A percentile compares a stretch with the other conserved stretches of the same genome.
These are phyloP conservation scores for Kodamaea restingae DNA, from an alignment of 805 yeast species.

Conservation along the genomic window DNA sequence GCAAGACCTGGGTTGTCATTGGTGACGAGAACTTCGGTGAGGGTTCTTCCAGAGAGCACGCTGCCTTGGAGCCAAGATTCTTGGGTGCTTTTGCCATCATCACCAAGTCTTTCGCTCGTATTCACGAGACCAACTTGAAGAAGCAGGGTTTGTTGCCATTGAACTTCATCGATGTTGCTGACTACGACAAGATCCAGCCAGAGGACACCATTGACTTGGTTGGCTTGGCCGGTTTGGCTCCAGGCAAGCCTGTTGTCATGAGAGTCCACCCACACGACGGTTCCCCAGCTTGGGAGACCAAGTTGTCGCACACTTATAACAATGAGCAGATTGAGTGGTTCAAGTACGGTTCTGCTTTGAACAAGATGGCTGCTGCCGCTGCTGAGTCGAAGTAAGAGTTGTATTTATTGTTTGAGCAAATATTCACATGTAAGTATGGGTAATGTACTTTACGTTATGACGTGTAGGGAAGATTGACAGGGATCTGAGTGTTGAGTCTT, in stretches of 20 bases:
- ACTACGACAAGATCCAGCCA: constrained; percentile 90
- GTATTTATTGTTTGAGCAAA: constrained; percentile 4
- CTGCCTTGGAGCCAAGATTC: constrained; percentile 99
- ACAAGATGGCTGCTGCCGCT: constrained; percentile 68
- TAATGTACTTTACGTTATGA: neutral
- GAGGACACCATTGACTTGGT: constrained; percentile 84
- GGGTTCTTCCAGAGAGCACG: constrained; percentile 99
- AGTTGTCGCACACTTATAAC: constrained; percentile 95
- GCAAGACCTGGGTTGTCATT: constrained; percentile 92
- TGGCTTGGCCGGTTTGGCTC: constrained; percentile 82
- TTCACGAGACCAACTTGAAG: constrained; percentile 99
- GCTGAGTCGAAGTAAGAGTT: constrained; percentile 3
- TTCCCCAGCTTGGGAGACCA: constrained; percentile 74
- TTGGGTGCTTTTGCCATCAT: constrained; percentile 97
- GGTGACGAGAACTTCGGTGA: constrained; percentile 99
- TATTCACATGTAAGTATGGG: neutral
- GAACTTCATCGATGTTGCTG: constrained; percentile 84
- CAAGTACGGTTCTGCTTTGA: constrained; percentile 98
- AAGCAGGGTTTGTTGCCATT: constrained; percentile 98
- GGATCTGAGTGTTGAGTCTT: too few relatives aligned
- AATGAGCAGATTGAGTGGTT: constrained; percentile 97
- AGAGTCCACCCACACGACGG: constrained; percentile 74
- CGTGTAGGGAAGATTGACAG: neutral
- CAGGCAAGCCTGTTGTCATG: constrained; percentile 85
- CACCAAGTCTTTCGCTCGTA: constrained; percentile 97